Evolutionary conservation across 306 rosid species (phyloP).

Genomic region (Prinsepia uniflora): DNA sequence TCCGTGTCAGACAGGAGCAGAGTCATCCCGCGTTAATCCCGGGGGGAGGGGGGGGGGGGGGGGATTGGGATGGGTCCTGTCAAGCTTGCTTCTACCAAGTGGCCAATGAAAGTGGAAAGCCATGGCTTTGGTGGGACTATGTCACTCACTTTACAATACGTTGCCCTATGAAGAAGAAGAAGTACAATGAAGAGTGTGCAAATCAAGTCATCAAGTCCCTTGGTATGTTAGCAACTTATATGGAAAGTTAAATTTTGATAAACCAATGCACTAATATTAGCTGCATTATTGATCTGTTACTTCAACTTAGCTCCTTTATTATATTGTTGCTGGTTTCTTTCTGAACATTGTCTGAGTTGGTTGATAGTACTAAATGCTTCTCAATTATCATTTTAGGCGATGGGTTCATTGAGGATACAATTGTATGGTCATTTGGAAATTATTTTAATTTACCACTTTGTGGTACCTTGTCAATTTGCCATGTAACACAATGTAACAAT

Average conservation of each 20-base stretch:
- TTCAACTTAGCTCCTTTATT: background rate
- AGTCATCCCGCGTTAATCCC: too few species aligned
- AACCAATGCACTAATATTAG: background rate
- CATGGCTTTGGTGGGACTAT: conserved; percentile 99
- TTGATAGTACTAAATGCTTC: background rate
- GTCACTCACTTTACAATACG: conserved; percentile 89
- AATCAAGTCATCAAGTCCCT: conserved; percentile 76
- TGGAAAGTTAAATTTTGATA: conserved; percentile 10
- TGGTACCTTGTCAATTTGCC: background rate
- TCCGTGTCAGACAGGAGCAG: too few species aligned
- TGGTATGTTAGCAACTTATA: conserved; percentile 51
- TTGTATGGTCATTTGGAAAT: background rate
- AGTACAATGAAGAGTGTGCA: conserved; percentile 70
- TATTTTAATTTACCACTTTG: background rate
- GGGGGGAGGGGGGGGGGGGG: too few species aligned
- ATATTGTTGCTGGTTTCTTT: background rate
- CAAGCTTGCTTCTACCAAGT: conserved; percentile 86
- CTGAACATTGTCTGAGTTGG: background rate
- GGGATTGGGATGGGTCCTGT: too few species aligned
- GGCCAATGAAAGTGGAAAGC: conserved; percentile 87
- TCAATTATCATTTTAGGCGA: background rate
- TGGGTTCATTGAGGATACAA: background rate
- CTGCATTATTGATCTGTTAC: background rate
- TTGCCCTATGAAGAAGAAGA: conserved; percentile 81
- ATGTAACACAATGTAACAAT: background rate